These are phyloP conservation scores for Asterophora parasitica DNA, from an alignment of 768 basidiomycete species.

Conservation along the genomic window DNA sequence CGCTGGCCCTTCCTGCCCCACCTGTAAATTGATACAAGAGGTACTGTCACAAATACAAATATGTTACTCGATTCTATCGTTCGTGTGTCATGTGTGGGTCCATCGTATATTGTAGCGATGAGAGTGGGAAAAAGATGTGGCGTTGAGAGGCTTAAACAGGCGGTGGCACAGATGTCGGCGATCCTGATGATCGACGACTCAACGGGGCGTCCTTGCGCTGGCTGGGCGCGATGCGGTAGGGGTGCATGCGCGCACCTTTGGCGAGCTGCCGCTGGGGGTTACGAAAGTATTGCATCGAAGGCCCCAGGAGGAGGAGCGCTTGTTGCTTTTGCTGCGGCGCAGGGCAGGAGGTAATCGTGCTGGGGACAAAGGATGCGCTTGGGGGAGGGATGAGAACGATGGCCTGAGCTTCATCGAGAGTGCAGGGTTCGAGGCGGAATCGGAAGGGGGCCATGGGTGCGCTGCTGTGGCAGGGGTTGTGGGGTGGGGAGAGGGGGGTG, in stretches of 20 bases:
- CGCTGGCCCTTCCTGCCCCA: not conserved
- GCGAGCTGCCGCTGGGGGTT: constrained; percentile 34
- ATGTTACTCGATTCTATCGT: constrained; percentile 6
- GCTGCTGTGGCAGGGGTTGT: constrained; percentile 17
- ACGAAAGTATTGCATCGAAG: constrained; percentile 42
- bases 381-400: constrained; percentile 41
- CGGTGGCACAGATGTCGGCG: not conserved
- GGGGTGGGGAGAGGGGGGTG: constrained; percentile 19
- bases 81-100: not conserved
- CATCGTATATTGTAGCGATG: not conserved
- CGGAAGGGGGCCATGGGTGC: constrained; percentile 11
- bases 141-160: constrained; percentile 2
- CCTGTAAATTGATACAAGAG: constrained; percentile 8
- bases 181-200: constrained; percentile 4
- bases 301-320: constrained; percentile 47
- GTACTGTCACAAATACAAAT: constrained; percentile 14
- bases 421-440: constrained; percentile 38
- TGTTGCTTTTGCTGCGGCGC: constrained; percentile 16
- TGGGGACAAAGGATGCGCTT: constrained; percentile 17
- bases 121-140: not conserved
- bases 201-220: not conserved
- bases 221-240: constrained; percentile 45
- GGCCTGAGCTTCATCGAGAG: constrained; percentile 50
- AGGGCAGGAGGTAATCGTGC: constrained; percentile 9
- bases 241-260: constrained; percentile 48